A percentile compares a stretch with the other conserved stretches of the same genome.
Evolutionary conservation across 75 land plant species (phyloP).

Genomic region (Larix kaempferi): DNA sequence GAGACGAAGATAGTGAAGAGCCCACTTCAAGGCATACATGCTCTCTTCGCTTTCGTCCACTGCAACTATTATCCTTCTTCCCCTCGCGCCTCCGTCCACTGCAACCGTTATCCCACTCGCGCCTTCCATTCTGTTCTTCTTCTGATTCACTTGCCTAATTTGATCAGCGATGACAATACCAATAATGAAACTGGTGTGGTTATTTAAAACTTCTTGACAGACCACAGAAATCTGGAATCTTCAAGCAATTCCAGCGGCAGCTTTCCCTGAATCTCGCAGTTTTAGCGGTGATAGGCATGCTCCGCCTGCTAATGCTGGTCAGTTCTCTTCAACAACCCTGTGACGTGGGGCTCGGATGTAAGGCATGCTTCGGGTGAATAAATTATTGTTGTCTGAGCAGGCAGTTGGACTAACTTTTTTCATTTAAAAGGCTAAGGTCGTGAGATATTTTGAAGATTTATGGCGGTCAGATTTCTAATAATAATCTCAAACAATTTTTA

Average conservation of each 20-base stretch:
- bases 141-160: not conserved
- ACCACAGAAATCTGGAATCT: conserved; percentile 2
- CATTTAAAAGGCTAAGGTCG: too few species aligned
- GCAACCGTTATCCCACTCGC: not conserved
- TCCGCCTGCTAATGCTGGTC: too few species aligned
- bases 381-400: too few species aligned
- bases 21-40: conserved; percentile 53
- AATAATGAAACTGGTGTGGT: not conserved
- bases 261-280: not conserved
- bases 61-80: conserved; percentile 37
- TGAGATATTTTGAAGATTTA: too few species aligned
- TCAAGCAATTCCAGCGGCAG: not conserved
- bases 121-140: not conserved
- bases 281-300: too few species aligned
- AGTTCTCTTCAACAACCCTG: too few species aligned
- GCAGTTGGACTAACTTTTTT: too few species aligned
- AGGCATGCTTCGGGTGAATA: too few species aligned
- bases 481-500: too few species aligned
- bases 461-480: too few species aligned
- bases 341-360: too few species aligned
- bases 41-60: conserved; percentile 62
- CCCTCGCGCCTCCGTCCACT: conserved; percentile 1
- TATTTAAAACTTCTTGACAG: not conserved
- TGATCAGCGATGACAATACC: not conserved
- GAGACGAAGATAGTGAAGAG: conserved; percentile 19